These are phyloP conservation scores for Auriscalpium microsporum DNA, from an alignment of 768 basidiomycete species.

Conservation along the genomic window DNA sequence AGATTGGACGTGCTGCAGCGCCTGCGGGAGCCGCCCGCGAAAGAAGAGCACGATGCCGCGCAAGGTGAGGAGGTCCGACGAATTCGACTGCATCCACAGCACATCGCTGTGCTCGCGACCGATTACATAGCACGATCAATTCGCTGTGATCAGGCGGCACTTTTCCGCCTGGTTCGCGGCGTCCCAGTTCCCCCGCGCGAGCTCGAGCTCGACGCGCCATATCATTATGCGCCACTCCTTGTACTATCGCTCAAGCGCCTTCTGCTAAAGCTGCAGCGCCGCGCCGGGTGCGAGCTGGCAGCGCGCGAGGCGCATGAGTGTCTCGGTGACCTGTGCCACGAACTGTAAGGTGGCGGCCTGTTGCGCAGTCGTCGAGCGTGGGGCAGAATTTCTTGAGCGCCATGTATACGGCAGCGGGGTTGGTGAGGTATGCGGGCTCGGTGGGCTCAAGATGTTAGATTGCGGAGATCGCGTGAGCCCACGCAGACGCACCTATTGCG, in stretches of 20 bases:
- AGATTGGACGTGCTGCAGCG: slow-evolving; percentile 59
- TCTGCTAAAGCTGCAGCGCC: slow-evolving; percentile 51
- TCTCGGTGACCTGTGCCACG: slow-evolving; percentile 55
- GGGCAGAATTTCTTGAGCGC: slow-evolving; percentile 65
- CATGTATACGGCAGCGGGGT: slow-evolving; percentile 84
- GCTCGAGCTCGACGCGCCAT: not conserved
- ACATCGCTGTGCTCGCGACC: slow-evolving; percentile 48
- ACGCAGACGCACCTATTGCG: slow-evolving; percentile 49
- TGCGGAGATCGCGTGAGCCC: not conserved
- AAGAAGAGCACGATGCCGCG: slow-evolving; percentile 77
- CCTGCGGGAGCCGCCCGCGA: slow-evolving; percentile 57
- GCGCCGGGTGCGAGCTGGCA: slow-evolving; percentile 77
- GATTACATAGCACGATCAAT: not conserved
- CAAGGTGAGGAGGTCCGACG: slow-evolving; percentile 71
- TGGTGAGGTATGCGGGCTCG: slow-evolving; percentile 74
- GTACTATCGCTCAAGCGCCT: slow-evolving; percentile 42
- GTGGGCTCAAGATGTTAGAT: slow-evolving; percentile 9
- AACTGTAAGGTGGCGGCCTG: slow-evolving; percentile 60
- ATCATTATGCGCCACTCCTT: slow-evolving; percentile 67
- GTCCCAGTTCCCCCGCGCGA: slow-evolving; percentile 38
- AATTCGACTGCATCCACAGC: slow-evolving; percentile 58
- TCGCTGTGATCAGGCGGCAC: slow-evolving; percentile 27
- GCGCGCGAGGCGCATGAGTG: slow-evolving; percentile 71
- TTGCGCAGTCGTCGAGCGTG: slow-evolving; percentile 75
- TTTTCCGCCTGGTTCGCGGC: slow-evolving; percentile 66